Percentiles rank a stretch among this genome's conserved stretches.
phyloP scores from a whole-genome alignment of 2,329 filamentous ascomycete genomes.

The Sporothrix euskadiensis region DNA sequence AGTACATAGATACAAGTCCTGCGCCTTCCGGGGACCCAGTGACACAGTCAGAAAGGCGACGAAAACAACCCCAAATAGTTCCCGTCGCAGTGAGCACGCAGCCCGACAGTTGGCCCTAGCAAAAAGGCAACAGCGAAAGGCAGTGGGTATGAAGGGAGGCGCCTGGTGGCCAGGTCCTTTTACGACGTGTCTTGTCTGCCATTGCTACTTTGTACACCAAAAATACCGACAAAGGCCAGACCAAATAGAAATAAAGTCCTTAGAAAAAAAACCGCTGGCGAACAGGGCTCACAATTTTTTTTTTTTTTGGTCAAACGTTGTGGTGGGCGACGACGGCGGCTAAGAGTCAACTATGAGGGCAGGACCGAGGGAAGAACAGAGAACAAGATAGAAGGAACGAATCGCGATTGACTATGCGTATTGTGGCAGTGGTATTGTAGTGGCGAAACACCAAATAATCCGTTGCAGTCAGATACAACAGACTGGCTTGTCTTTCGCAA shows the following conservation, averaged over 20 bases:
- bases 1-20: not conserved
- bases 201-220: not conserved
- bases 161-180: not conserved
- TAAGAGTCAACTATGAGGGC: not conserved
- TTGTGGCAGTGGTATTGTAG: slow-evolving; percentile 18
- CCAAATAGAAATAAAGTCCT: not conserved
- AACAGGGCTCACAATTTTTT: not conserved
- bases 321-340: slow-evolving; percentile 15
- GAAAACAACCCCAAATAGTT: not conserved
- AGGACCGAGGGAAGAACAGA: slow-evolving; percentile 19
- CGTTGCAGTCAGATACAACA: not conserved
- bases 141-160: not conserved
- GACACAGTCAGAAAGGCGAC: not conserved
- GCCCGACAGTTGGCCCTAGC: slow-evolving; percentile 3
- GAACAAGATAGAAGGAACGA: slow-evolving; percentile 21
- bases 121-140: slow-evolving; percentile 8
- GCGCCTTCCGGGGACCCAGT: not conserved
- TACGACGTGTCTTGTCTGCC: not conserved
- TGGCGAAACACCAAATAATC: slow-evolving; percentile 21
- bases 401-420: not conserved
- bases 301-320: not conserved
- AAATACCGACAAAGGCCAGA: slow-evolving; percentile 11
- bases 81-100: not conserved
- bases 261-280: not conserved
- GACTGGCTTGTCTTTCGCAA: not conserved